Evolutionary conservation across 2,329 filamentous ascomycete species (phyloP).

Genomic region (Fusarium fracticaudum): DNA sequence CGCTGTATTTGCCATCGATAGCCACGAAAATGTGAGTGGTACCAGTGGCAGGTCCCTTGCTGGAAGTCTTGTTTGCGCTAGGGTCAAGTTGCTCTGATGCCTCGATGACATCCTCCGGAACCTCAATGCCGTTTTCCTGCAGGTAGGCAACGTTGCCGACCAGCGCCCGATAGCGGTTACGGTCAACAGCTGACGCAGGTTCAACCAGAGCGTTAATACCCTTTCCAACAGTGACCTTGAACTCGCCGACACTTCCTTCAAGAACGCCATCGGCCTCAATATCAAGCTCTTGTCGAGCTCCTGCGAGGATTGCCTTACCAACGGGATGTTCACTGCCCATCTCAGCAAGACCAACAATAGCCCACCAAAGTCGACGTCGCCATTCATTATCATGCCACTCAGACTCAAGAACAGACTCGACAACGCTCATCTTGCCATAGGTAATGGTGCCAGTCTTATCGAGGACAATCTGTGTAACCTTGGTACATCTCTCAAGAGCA

Average conservation of each 20-base stretch:
- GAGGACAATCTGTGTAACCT: slow-evolving; percentile 87
- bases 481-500: slow-evolving; percentile 88
- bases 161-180: slow-evolving; percentile 78
- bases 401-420: slow-evolving; percentile 71
- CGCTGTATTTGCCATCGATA: slow-evolving; percentile 83
- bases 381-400: slow-evolving; percentile 76
- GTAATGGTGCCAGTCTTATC: slow-evolving; percentile 98
- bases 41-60: slow-evolving; percentile 64
- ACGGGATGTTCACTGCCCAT: slow-evolving; percentile 96
- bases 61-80: slow-evolving; percentile 49
- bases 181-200: slow-evolving; percentile 73
- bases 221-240: slow-evolving; percentile 83
- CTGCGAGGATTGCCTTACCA: slow-evolving; percentile 83
- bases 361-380: slow-evolving; percentile 87
- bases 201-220: slow-evolving; percentile 87
- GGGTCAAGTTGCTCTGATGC: slow-evolving; percentile 69
- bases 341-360: slow-evolving; percentile 93
- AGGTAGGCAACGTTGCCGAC: slow-evolving; percentile 86
- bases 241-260: slow-evolving; percentile 86
- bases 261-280: slow-evolving; percentile 77
- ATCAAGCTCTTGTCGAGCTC: slow-evolving; percentile 79
- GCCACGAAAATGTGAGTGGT: slow-evolving; percentile 93
- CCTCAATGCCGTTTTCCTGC: slow-evolving; percentile 71
- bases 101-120: slow-evolving; percentile 71
- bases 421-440: slow-evolving; percentile 93